Evolutionary conservation across 192 early-diverging fungal genomes (phyloP).

Genomic region (Backusella parvicylindrica): DNA sequence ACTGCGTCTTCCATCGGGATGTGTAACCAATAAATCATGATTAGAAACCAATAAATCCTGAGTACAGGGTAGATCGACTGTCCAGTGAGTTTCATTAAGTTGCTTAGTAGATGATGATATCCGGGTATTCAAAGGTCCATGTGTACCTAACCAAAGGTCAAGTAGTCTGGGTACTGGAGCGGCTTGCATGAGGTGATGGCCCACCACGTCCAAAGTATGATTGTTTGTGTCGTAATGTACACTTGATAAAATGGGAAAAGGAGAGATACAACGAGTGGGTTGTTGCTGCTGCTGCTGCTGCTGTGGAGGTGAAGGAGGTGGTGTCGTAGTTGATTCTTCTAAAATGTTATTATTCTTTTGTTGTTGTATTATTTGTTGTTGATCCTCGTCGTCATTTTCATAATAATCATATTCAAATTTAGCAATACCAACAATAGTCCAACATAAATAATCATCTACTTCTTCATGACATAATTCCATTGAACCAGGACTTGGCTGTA

Average conservation of each 20-base stretch:
- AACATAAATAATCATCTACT: slow-evolving; percentile 79
- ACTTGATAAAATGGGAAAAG: slow-evolving; percentile 36
- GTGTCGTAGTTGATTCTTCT: slow-evolving; percentile 13
- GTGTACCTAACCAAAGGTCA: slow-evolving; percentile 47
- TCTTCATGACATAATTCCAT: slow-evolving; percentile 26
- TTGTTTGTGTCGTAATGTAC: slow-evolving; percentile 37
- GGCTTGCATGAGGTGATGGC: slow-evolving; percentile 39
- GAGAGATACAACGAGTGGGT: slow-evolving; percentile 16
- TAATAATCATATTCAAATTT: slow-evolving; percentile 40
- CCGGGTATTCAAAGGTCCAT: slow-evolving; percentile 35
- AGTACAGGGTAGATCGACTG: slow-evolving; percentile 26
- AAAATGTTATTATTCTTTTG: background rate
- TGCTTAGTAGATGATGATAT: slow-evolving; percentile 5
- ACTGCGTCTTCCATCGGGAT: slow-evolving; percentile 15
- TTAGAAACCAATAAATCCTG: slow-evolving; percentile 36
- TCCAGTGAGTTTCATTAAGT: slow-evolving; percentile 17
- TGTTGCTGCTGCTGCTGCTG: background rate
- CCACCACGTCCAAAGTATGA: slow-evolving; percentile 39
- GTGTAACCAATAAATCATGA: slow-evolving; percentile 25
- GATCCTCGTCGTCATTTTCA: slow-evolving; percentile 4
- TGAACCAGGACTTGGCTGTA: background rate
- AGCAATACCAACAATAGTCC: slow-evolving; percentile 81
- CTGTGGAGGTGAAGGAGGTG: slow-evolving; percentile 29
- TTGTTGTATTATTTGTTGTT: background rate
- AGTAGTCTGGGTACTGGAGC: slow-evolving; percentile 24